Evolutionary conservation across 2,329 filamentous ascomycete species (phyloP).

Genomic region (Ustilaginoidea virens): DNA sequence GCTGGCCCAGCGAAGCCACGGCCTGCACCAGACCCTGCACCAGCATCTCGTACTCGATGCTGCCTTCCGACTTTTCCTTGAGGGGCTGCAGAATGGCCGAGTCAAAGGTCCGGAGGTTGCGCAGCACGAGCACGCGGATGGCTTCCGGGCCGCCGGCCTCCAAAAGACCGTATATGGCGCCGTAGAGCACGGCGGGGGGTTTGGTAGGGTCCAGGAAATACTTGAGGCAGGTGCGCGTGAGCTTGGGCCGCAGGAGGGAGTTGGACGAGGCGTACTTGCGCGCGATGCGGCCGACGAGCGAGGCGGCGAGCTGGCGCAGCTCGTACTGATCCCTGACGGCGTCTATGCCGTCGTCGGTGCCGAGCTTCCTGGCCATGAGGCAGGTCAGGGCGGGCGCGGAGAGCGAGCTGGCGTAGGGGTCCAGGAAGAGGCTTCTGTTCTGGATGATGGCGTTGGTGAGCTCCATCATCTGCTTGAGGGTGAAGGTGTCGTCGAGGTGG

Average conservation of each 20-base stretch:
- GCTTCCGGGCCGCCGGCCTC: slow-evolving; percentile 56
- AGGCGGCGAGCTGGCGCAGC: slow-evolving; percentile 71
- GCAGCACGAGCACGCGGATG: slow-evolving; percentile 38
- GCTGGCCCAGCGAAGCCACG: slow-evolving; percentile 27
- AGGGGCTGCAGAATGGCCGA: slow-evolving; percentile 36
- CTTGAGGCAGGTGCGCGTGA: slow-evolving; percentile 87
- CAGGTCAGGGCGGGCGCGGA: slow-evolving; percentile 85
- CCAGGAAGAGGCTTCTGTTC: slow-evolving; percentile 63
- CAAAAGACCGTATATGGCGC: slow-evolving; percentile 66
- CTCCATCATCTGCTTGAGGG: slow-evolving; percentile 83
- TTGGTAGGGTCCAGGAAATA: slow-evolving; percentile 78
- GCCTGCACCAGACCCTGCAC: slow-evolving; percentile 40
- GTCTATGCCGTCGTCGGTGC: slow-evolving; percentile 36
- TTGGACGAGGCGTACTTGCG: slow-evolving; percentile 70
- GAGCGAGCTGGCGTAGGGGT: slow-evolving; percentile 47
- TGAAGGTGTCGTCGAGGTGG: slow-evolving; percentile 76
- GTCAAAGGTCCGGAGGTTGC: slow-evolving; percentile 40
- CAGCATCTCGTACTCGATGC: slow-evolving; percentile 39
- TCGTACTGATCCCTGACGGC: slow-evolving; percentile 52
- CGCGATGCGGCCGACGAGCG: slow-evolving; percentile 64
- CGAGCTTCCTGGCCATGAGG: slow-evolving; percentile 63
- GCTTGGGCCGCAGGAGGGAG: slow-evolving; percentile 68
- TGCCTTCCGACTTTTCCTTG: slow-evolving; percentile 31
- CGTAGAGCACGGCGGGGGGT: slow-evolving; percentile 73
- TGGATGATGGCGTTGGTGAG: slow-evolving; percentile 70